These are phyloP conservation scores for Eruca vesicaria DNA, from an alignment of 441 rosid species.

Conservation along the genomic window DNA sequence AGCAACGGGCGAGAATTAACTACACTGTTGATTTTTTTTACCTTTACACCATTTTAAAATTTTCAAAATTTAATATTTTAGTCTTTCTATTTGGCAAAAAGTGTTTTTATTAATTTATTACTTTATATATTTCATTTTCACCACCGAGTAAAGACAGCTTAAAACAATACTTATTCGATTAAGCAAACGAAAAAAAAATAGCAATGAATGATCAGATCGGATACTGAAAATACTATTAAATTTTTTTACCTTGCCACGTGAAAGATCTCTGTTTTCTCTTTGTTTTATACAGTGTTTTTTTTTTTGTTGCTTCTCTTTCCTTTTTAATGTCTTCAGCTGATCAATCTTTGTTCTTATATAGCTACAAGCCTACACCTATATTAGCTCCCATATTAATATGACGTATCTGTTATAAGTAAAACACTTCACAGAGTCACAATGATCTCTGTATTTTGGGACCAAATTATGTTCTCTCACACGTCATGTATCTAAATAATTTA, in stretches of 20 bases:
- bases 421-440: neutral
- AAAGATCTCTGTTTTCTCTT: constrained; percentile 20
- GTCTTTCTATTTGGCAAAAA: neutral
- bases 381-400: neutral
- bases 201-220: constrained; percentile 26
- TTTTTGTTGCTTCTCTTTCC: neutral
- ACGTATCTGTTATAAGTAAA: neutral
- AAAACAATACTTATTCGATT: neutral
- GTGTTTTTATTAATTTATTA: no score
- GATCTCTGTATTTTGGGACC: neutral
- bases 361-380: neutral
- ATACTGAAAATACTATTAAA: neutral
- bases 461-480: neutral
- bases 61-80: neutral
- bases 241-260: constrained; percentile 21
- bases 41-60: neutral
- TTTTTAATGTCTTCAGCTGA: neutral
- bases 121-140: no score
- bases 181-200: neutral
- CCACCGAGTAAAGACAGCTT: no score
- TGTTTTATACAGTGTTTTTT: neutral
- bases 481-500: neutral
- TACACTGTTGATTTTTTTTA: constrained; percentile 15
- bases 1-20: constrained; percentile 31
- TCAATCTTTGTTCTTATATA: neutral